A percentile compares a stretch with the other conserved stretches of the same genome.
Evolutionary conservation across 2,329 filamentous ascomycete genomes (phyloP).

Genomic region (Trichoderma citrinoviride): DNA sequence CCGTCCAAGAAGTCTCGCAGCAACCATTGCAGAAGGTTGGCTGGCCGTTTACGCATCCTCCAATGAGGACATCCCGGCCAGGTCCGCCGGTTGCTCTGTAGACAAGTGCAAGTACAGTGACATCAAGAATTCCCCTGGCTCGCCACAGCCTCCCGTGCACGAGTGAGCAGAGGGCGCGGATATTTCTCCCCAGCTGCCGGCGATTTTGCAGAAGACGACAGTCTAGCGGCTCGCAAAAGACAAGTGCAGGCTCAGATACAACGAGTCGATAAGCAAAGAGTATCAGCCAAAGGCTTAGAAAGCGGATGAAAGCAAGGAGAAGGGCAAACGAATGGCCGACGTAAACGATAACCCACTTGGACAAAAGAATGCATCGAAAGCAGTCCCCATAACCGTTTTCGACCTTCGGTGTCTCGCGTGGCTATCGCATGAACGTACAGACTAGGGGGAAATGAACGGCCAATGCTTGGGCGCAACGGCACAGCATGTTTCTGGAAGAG

Average conservation of each 20-base stretch:
- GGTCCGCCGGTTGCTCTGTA: background rate
- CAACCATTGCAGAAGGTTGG: background rate
- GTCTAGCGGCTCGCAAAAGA: background rate
- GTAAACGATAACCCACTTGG: background rate
- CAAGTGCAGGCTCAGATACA: too few species aligned
- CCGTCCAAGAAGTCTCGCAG: background rate
- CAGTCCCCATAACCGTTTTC: background rate
- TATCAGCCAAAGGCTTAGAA: background rate
- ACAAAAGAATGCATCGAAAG: background rate
- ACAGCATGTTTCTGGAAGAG: constrained; percentile 20
- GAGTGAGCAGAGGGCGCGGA: background rate
- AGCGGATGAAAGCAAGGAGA: background rate
- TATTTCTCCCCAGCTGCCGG: constrained; percentile 9
- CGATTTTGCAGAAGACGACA: background rate
- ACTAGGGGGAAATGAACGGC: constrained; percentile 18
- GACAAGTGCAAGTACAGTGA: background rate
- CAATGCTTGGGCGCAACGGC: constrained; percentile 11
- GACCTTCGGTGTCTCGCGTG: constrained; percentile 19
- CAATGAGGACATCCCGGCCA: background rate
- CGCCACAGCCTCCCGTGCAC: background rate
- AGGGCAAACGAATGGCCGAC: background rate
- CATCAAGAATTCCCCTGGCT: background rate
- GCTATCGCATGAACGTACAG: constrained; percentile 14
- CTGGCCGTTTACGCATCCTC: background rate
- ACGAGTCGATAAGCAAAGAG: too few species aligned